A percentile compares a stretch with the other conserved stretches of the same genome.
Evolutionary conservation across 345 rosid species (phyloP).

Genomic region (Corchorus capsularis): DNA sequence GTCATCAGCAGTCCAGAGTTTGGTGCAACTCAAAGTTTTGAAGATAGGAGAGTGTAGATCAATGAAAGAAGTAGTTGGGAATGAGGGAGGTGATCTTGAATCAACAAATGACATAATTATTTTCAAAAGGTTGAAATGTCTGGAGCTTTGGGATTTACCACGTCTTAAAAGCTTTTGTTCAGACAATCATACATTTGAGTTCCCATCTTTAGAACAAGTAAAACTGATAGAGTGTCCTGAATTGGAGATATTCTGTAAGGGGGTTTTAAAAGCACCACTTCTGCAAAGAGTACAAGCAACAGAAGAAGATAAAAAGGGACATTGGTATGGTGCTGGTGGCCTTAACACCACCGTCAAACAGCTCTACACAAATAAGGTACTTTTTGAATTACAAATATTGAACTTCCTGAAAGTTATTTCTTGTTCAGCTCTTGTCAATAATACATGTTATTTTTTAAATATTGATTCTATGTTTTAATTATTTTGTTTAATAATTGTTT

Average conservation of each 20-base stretch:
- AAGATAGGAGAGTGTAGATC: background rate
- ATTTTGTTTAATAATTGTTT: background rate
- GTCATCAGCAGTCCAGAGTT: background rate
- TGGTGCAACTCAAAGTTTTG: background rate
- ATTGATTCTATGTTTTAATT: too few species aligned
- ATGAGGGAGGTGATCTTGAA: background rate
- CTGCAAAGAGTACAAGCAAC: background rate
- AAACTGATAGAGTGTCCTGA: background rate
- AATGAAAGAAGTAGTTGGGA: background rate
- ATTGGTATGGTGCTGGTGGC: background rate
- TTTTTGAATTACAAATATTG: background rate
- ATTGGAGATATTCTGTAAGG: slow-evolving; percentile 10
- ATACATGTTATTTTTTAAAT: too few species aligned
- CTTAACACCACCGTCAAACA: background rate
- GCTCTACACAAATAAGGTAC: background rate
- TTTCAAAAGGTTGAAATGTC: background rate
- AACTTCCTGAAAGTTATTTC: background rate
- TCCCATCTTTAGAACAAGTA: slow-evolving; percentile 4
- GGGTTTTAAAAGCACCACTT: background rate
- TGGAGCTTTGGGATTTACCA: background rate
- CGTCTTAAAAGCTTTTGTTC: background rate
- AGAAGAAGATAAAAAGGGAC: background rate
- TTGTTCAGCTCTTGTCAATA: too few species aligned
- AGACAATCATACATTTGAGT: background rate
- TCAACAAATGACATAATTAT: background rate